Evolutionary conservation across 495 filamentous ascomycete species (phyloP), one percentile per base, ranked within the genome.

Genomic region (Talaromyces borbonicus): DNA sequence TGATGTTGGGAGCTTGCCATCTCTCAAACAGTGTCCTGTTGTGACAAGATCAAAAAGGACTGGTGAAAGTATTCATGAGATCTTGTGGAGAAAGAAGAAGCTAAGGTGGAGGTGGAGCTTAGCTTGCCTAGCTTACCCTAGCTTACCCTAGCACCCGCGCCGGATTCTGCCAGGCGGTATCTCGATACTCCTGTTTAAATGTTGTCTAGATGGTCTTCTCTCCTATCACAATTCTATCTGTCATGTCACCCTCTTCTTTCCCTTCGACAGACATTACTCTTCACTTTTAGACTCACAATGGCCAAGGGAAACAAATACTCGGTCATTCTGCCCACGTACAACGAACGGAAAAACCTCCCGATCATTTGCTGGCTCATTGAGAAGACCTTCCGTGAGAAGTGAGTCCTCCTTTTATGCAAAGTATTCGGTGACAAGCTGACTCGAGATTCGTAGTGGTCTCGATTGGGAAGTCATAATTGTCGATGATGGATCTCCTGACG

Each of bases 401-500:
- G 46, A 49, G 52, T 11, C 1, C 22, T 4, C 19, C 35, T 27
- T 18, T n/a, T 45, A 5, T 32, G 5, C 11, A 6, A 16, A 22
- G 11, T 2, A n/a, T 3, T 14, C 2, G 30, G 48, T 23, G 12
- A 36, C 11, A 43, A 20, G 25, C n/a, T 23, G 5, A 12, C 9
- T 4, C n/a, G n/a, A n/a, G n/a, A n/a, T n/a, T n/a, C n/a, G n/a
- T 53, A 95, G 87, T 54, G 84, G 90, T n/a, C 77, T 98, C 57
- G 81, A 95, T 62, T 98, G 88, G 86, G 92, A 98, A 73, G 72
- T 98, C 59, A 80, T 98, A 44, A 88, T 97, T 65, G 85, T 98
- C 57, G 92, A 98, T 75, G 92, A 98, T 67, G 90, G 80, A 70
- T 95, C 89, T 52, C 92, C 93, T 50, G 92, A 98, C 68, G 86